These are phyloP conservation scores for Filobasidium uniguttulatum DNA, from an alignment of 1,284 basidiomycete genomes.

Conservation along the genomic window DNA sequence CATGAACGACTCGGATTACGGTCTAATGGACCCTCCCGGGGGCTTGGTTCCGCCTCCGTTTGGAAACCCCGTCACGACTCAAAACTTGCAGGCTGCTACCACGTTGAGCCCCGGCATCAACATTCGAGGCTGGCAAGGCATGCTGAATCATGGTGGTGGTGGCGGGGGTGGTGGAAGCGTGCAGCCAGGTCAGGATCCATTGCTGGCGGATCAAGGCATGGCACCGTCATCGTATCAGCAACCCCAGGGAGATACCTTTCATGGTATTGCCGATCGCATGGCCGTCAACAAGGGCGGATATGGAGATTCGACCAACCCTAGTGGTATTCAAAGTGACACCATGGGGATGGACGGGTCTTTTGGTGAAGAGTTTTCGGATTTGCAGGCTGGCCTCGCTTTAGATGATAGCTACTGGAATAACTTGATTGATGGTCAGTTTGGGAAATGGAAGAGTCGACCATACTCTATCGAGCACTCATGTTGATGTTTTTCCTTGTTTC, in stretches of 20 bases:
- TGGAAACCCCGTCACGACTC: not conserved
- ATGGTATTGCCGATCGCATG: constrained; percentile 12
- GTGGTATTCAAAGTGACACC: constrained; percentile 1
- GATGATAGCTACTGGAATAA: constrained; percentile 37
- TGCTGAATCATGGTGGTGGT: not conserved
- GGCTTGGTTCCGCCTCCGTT: not conserved
- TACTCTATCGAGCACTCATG: too few relatives aligned
- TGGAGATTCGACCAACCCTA: constrained; percentile 6
- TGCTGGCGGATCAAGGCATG: constrained; percentile 5
- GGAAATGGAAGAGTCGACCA: too few relatives aligned
- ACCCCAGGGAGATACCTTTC: constrained; percentile 13
- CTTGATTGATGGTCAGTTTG: constrained; percentile 35
- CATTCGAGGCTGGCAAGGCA: not conserved
- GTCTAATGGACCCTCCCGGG: constrained; percentile 1
- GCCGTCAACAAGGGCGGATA: constrained; percentile 1
- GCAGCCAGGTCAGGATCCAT: constrained; percentile 2
- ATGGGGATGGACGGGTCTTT: constrained; percentile 4
- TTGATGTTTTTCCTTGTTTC: too few relatives aligned
- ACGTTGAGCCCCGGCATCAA: not conserved
- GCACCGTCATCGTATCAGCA: constrained; percentile 6
- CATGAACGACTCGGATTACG: constrained; percentile 15
- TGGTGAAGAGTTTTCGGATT: not conserved
- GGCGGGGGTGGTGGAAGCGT: not conserved
- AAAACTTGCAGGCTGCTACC: not conserved
- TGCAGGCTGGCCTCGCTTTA: constrained; percentile 4